These are phyloP conservation scores for Fusarium robinianum DNA, from an alignment of 2,329 filamentous ascomycete genomes.

Conservation along the genomic window DNA sequence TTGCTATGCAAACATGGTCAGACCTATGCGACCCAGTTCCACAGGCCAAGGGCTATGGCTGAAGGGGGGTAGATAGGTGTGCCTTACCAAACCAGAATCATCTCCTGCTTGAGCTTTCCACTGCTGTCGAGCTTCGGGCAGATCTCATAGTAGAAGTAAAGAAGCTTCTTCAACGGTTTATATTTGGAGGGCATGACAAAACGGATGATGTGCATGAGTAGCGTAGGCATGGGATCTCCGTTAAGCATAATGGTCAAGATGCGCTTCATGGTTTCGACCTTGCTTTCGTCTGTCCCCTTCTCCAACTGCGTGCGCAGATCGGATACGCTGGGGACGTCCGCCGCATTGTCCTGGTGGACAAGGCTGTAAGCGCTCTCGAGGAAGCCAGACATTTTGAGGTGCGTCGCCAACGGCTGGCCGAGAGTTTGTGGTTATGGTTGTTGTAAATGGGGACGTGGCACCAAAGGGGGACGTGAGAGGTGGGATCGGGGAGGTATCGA, in stretches of 20 bases:
- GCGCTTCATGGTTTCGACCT: constrained; percentile 94
- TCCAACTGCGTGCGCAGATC: constrained; percentile 93
- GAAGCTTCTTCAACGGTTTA: constrained; percentile 94
- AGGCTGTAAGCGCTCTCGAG: constrained; percentile 94
- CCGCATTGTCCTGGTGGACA: constrained; percentile 96
- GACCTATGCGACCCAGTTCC: constrained; percentile 3
- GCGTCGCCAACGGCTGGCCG: constrained; percentile 29
- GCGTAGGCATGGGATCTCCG: constrained; percentile 90
- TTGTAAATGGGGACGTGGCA: constrained; percentile 39
- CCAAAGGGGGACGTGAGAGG: constrained; percentile 31
- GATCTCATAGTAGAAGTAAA: constrained; percentile 99
- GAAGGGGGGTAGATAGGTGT: constrained; percentile 2
- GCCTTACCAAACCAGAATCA: constrained; percentile 92
- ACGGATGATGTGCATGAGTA: constrained; percentile 99
- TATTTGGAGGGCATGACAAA: constrained; percentile 99
- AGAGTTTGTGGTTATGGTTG: constrained; percentile 27
- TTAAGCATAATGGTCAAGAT: constrained; percentile 98
- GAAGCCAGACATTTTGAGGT: constrained; percentile 83
- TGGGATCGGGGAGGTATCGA: constrained; percentile 34
- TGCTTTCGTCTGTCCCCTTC: constrained; percentile 90
- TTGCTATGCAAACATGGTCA: constrained; percentile 64
- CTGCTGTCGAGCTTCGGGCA: constrained; percentile 91
- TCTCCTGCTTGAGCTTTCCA: constrained; percentile 98
- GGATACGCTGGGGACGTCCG: constrained; percentile 86
- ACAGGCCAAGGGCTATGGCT: background rate